Evolutionary conservation across 2,329 filamentous ascomycete species (phyloP).

Genomic region (Hypoxylon sp.): DNA sequence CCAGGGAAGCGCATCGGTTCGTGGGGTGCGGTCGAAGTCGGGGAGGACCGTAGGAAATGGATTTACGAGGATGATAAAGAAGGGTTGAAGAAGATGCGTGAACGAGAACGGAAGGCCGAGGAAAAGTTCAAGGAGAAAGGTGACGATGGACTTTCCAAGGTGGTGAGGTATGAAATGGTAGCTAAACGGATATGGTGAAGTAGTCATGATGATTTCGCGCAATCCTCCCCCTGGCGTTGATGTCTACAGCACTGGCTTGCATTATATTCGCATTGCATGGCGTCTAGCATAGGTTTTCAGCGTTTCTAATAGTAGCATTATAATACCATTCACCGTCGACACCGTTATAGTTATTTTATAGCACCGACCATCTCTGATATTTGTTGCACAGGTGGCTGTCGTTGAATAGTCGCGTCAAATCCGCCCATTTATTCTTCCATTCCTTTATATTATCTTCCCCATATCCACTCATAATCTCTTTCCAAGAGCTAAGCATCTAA

Average conservation of each 20-base stretch:
- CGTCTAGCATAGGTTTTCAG: conserved; percentile 27
- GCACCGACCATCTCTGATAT: background rate
- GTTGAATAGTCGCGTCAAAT: background rate
- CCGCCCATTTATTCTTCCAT: background rate
- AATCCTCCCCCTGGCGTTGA: background rate
- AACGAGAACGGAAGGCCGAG: conserved; percentile 74
- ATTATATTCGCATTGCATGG: conserved; percentile 28
- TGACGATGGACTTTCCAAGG: conserved; percentile 69
- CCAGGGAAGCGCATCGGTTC: conserved; percentile 83
- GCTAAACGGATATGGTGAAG: conserved; percentile 93
- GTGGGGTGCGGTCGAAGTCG: conserved; percentile 88
- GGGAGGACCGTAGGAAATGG: conserved; percentile 87
- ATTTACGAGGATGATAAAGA: conserved; percentile 90
- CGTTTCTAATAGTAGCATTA: conserved; percentile 27
- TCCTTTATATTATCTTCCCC: background rate
- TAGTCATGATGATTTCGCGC: background rate
- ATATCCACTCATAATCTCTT: no score
- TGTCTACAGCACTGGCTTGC: conserved; percentile 17
- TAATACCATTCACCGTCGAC: conserved; percentile 7
- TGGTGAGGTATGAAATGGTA: conserved; percentile 90
- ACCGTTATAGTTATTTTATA: background rate
- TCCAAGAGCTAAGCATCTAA: no score
- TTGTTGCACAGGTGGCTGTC: background rate
- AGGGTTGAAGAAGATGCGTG: conserved; percentile 72
- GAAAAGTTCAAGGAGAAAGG: conserved; percentile 69